Conservation (phyloP, 768 basidiomycete species). For the Leucogyrophana mollusca region DNA sequence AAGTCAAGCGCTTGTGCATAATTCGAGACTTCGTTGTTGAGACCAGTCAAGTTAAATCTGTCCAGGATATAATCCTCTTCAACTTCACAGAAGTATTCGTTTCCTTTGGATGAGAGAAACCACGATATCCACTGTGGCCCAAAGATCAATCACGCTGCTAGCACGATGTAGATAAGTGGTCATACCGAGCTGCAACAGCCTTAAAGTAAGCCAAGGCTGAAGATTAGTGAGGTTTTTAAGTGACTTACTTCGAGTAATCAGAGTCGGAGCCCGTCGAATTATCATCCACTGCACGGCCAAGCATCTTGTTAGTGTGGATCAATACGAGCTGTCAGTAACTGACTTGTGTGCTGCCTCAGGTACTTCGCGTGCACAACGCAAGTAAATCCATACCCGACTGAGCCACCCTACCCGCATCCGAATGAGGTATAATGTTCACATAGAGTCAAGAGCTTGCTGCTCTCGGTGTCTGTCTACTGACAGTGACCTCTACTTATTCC, state of each 20-base stretch:
- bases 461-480: too few species aligned
- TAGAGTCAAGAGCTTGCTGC: too few species aligned
- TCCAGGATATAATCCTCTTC: conserved; percentile 99
- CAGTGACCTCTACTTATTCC: too few species aligned
- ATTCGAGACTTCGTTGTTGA: conserved; percentile 95
- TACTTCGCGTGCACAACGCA: too few species aligned
- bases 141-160: too few species aligned
- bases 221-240: conserved; percentile 17
- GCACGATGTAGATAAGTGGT: conserved; percentile 16
- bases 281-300: conserved; percentile 67
- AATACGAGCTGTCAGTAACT: conserved; percentile 15
- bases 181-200: conserved; percentile 25
- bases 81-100: conserved; percentile 99
- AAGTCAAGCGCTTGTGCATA: conserved; percentile 93
- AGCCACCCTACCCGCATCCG: too few species aligned
- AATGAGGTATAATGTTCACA: too few species aligned
- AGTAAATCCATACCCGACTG: too few species aligned
- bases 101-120: conserved; percentile 96
- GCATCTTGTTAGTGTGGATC: conserved; percentile 29
- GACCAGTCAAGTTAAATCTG: conserved; percentile 95
- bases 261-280: conserved; percentile 92
- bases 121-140: conserved; percentile 89
- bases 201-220: conserved; percentile 13
- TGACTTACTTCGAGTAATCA: conserved; percentile 87
- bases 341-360: conserved; percentile 21